Base-by-base conservation (phyloP, 2,329 filamentous ascomycete species). In the Sporothrix humicola region DNA sequence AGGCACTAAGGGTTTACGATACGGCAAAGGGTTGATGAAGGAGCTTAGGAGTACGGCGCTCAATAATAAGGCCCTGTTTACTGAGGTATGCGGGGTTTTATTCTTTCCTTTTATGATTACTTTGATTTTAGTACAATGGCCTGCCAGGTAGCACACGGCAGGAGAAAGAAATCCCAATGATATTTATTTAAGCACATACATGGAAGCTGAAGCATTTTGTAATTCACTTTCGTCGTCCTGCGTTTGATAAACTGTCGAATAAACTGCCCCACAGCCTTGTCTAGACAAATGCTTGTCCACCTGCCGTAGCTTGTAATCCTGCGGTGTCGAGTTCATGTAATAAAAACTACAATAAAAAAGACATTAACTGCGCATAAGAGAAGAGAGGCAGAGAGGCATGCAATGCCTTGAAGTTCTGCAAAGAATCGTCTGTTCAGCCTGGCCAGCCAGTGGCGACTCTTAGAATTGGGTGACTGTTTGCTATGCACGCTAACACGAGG, bases 91-190 rank as follows among this genome's bases (percentile, higher is more conserved):
- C 5, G 9, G 26, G 17, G 12, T n/a, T 59, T 42, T 8, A 42
- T 46, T 61, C 26, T 70, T 70, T 69, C 42, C 31, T 56, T 71
- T 63, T 31, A 46, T 65, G 59, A n/a, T 26, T 48, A 12, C 26
- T 13, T 46, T 48, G 5, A 15, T 9, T 48, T 44, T 20, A n/a
- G 59, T 42, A 46, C 23, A 10, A 13, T 37, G 42, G 42, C 61
- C 42, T 48, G n/a, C 61, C 48, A n/a, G 61, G 15, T 7, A 37
- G 3, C 31, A 37, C 31, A 37, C 31, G 31, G 61, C 61, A 26
- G 13, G 23, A 20, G 42, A 48, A n/a, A 26, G 10, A n/a, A 48
- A 48, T 10, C 26, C 42, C 46, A 46, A 23, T 15, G 20, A 26
- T 26, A 15, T 23, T 65, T 63, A 31, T 44, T 37, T n/a, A 48